Base-by-base conservation (phyloP, 768 basidiomycete species). In the Coprinopsis marcescibilis region DNA sequence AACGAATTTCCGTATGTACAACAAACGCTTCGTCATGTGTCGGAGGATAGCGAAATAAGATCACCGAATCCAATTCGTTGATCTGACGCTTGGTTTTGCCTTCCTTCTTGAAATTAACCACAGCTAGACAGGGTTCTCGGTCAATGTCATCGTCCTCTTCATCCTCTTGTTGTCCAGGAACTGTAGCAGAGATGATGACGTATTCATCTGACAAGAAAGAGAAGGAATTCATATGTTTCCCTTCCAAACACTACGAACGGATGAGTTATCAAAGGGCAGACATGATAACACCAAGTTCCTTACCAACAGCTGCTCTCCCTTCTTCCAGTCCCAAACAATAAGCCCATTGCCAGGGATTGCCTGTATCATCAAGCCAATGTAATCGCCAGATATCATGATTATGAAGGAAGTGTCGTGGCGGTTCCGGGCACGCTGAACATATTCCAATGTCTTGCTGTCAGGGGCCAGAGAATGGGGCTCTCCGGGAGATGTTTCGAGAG, bases 241-340 rank as follows among this genome's bases (percentile, higher is more conserved):
- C 65, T 58, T 30, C 54, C 55, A 2, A 72, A 30, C 7, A 30
- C 19, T 21, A 24, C 4, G 13, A 17, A 13, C 20, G n/a, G 12
- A 32, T 15, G 17, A 39, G 29, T 36, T 13, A 40, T 5, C 10
- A 42, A 26, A 15, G 5, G 8, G 29, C 17, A 21, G 15, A 5
- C 27, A 20, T 3, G 32, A 21, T 21, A 14, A 2, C 21, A 3
- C 13, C 2, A 8, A n/a, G 25, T 24, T 3, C 65, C 76, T 66
- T 54, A 85, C 83, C 51, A 74, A 48, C 53, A 78, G 57, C 5
- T 66, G 57, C 8, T 59, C 53, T 4, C 79, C 79, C 3, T 73
- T 78, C 56, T 75, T 77, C 85, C 83, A 86, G 45, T 85, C 73
- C 82, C 81, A 86, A 17, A 82, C 63, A 19, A 73, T 62, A 11